Evolutionary conservation across 768 basidiomycete genomes (phyloP), one percentile per base, ranked within the genome.

Genomic region (Hygrocybe punicea): DNA sequence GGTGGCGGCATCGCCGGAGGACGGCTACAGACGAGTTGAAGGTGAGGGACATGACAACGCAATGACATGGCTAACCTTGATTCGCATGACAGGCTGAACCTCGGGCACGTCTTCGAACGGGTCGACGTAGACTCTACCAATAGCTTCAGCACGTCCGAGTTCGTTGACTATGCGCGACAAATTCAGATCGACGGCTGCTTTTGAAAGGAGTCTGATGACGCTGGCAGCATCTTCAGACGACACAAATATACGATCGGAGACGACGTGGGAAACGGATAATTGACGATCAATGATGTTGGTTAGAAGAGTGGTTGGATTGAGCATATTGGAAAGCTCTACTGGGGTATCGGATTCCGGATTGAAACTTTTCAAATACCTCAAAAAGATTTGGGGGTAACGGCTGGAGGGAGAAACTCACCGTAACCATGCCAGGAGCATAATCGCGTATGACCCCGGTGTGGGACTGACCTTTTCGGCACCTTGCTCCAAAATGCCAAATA

Each of bases 391-490:
- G 44, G 16, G 6, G 40, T 40, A 58, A 42, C 14, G 19, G 1
- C 8, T 1, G 53, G 55, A 13, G 8, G 45, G 36, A 33, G 40
- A 45, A n/a, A 63, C 79, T 58, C 58, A 84, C 83, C 84, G 76
- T 40, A 79, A 67, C 69, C 81, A 81, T 1, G 81, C 75, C 33
- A 82, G 71, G 11, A 93, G 75, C 81, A 90, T 85, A 16, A 82
- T 67, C 13, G 88, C 85, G 71, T 88, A 92, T 8, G 89, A 86
- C 46, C 76, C 69, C 1, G 82, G 58, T 29, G 79, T 81, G 0
- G 90, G 85, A 1, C 62, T 58, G 11, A 82, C 69, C 6, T 72
- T 74, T 46, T 79, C 84, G 0, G 64, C 58, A 3, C 69, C 76
- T 10, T 51, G 65, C 62, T 87, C 83, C 73, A 91, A 79, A 6